Conservation (phyloP, 805 yeast genomes). For the Nakazawaea sp. region DNA sequence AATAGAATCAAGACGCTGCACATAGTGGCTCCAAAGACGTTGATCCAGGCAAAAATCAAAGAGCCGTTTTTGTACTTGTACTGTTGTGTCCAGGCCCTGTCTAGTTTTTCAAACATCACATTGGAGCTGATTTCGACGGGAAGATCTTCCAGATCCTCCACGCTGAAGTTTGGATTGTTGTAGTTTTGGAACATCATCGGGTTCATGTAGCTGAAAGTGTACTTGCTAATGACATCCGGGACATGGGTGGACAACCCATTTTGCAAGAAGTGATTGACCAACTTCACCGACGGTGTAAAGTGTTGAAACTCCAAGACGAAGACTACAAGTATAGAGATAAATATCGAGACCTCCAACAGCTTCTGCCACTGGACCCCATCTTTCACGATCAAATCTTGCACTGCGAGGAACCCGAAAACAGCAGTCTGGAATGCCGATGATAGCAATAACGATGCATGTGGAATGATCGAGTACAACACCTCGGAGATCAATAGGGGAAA, state of each 20-base stretch:
- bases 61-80: too few relatives aligned
- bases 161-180: conserved; percentile 14
- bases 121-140: conserved; percentile 18
- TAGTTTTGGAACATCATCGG: conserved; percentile 69
- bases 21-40: background rate
- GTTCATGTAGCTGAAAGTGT: conserved; percentile 91
- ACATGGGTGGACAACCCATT: conserved; percentile 21
- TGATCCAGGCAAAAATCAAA: background rate
- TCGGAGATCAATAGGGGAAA: background rate
- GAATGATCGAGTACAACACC: background rate
- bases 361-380: too few relatives aligned
- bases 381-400: background rate
- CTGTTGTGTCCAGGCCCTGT: background rate
- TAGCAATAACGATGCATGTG: background rate
- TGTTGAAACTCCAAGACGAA: background rate
- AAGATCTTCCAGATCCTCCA: background rate
- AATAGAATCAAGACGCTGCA: background rate
- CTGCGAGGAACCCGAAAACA: background rate
- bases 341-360: too few relatives aligned
- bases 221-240: conserved; percentile 59
- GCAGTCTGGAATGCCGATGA: background rate
- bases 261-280: conserved; percentile 10
- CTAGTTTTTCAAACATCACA: background rate
- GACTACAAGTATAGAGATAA: background rate
- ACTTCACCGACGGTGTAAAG: conserved; percentile 13